Percentiles rank a stretch among this genome's conserved stretches.
Conservation (phyloP, 768 basidiomycete species). For the Boletellus ananiceps region DNA sequence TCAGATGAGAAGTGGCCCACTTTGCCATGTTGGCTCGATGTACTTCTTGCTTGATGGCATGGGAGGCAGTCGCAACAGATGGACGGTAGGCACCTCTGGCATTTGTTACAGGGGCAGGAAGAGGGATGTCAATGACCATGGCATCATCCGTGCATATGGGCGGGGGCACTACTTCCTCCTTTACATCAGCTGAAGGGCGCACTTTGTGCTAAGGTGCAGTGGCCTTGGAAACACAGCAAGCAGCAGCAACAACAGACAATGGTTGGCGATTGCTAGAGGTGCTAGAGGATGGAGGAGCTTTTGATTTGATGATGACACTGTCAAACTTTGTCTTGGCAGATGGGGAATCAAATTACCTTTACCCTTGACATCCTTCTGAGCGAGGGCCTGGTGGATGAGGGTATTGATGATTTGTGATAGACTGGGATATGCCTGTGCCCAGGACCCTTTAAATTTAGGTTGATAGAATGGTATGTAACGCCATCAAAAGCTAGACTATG, state of each 20-base stretch:
- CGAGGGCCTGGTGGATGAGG: too few species aligned
- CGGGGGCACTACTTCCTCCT: conserved; percentile 19
- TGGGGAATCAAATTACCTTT: conserved; percentile 46
- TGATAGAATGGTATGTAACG: too few species aligned
- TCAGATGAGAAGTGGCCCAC: conserved; percentile 31
- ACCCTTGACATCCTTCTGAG: conserved; percentile 42
- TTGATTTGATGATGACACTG: conserved; percentile 58
- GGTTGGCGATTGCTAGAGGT: conserved; percentile 43
- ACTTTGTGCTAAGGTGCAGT: conserved; percentile 20
- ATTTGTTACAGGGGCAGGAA: conserved; percentile 12
- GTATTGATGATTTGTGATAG: too few species aligned
- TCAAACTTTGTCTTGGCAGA: conserved; percentile 51
- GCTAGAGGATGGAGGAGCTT: conserved; percentile 25
- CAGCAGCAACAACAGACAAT: conserved; percentile 46
- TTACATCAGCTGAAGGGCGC: conserved; percentile 28
- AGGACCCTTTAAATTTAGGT: too few species aligned
- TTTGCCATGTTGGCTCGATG: conserved; percentile 25
- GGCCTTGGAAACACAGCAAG: conserved; percentile 36
- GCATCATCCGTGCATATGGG: conserved; percentile 43
- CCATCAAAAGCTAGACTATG: too few species aligned
- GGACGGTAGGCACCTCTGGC: conserved; percentile 27
- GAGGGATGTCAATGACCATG: conserved; percentile 47
- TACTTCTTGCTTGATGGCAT: conserved; percentile 27
- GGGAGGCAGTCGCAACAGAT: conserved; percentile 15
- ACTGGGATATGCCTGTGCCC: too few species aligned